Base-by-base conservation (phyloP, 441 rosid species). In the Adansonia grandidieri region DNA sequence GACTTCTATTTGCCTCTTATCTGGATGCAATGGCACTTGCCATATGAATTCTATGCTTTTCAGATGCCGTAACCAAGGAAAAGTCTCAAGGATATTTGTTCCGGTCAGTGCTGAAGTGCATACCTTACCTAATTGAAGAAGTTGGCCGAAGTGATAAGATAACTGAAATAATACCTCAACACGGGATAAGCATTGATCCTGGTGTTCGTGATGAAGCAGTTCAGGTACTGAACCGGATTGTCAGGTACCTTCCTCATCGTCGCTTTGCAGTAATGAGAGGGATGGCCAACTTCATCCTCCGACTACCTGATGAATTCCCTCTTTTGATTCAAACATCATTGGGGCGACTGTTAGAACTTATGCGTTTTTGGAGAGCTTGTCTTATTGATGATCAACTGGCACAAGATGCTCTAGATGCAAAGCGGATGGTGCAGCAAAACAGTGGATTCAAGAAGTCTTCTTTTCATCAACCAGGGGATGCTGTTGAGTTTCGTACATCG, bases 141-240 rank as follows among this genome's bases (percentile, higher is more conserved):
- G 99, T 97, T 85, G 97, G 99, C 60, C 90, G 99, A 88, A 93
- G 88, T 84, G 98, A 95, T 87, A 97, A 93, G 91, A 93, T 97
- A 73, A 90, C 99, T 32, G 99, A 97, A 89, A 93, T 97, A 82
- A 97, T 97, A 86, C 99, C 99, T 80, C 97, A 93, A 86, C 98
- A 97, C 81, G 99, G 99, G 65, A 93, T 97, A 85, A 95, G 98
- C 86, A 91, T 95, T 76, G 99, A 97, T 85, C 98, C 99, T 77
- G 99, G 99, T 66, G 99, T 97, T 63, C 99, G 99, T 58, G 99
- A 95, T 85, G 99, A 97, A 90, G 99, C 99, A 53, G 99, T 91
- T 56, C 98, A 90, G 87, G 98, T 97, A 51, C 85, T 97, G 89
- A 97, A 93, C 87, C 89, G 99, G 81, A 89, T 95, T 82, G 97